A percentile compares a stretch with the other conserved stretches of the same genome.
These are phyloP conservation scores for Penicillium cataractarum DNA, from an alignment of 495 filamentous ascomycete genomes.

Conservation along the genomic window DNA sequence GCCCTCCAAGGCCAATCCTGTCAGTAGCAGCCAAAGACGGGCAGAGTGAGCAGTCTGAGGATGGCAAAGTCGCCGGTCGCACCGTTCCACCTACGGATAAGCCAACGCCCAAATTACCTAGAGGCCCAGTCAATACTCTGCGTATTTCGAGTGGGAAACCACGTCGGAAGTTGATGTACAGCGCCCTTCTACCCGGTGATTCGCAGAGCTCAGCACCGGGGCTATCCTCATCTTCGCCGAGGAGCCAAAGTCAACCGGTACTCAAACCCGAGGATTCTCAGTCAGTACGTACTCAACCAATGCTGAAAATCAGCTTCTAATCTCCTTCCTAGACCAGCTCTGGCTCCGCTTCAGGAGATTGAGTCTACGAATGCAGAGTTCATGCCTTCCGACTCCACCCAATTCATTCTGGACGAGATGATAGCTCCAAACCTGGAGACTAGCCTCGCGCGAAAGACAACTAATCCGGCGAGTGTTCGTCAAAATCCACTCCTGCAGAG, in stretches of 20 bases:
- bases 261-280: slow-evolving; percentile 20
- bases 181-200: slow-evolving; percentile 40
- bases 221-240: slow-evolving; percentile 7
- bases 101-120: neutral
- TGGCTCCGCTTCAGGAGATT: neutral
- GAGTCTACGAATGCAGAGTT: slow-evolving; percentile 28
- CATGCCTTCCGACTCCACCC: slow-evolving; percentile 35
- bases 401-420: slow-evolving; percentile 39
- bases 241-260: slow-evolving; percentile 12
- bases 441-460: neutral
- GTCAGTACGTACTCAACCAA: slow-evolving; percentile 37
- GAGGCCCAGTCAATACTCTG: slow-evolving; percentile 28
- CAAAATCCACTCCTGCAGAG: slow-evolving; percentile 5
- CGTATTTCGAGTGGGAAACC: slow-evolving; percentile 43
- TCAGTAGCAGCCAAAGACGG: neutral
- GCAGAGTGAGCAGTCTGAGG: neutral
- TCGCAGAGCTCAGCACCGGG: slow-evolving; percentile 18
- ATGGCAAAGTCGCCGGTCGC: neutral
- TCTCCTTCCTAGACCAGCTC: slow-evolving; percentile 18
- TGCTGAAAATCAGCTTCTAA: slow-evolving; percentile 19
- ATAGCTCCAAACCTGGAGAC: slow-evolving; percentile 14
- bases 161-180: slow-evolving; percentile 53
- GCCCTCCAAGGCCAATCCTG: neutral
- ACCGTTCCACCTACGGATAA: slow-evolving; percentile 10
- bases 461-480: neutral